A percentile compares a stretch with the other conserved stretches of the same genome.
Conservation (phyloP, 2,329 filamentous ascomycete genomes). For the Penicillium sp. region DNA sequence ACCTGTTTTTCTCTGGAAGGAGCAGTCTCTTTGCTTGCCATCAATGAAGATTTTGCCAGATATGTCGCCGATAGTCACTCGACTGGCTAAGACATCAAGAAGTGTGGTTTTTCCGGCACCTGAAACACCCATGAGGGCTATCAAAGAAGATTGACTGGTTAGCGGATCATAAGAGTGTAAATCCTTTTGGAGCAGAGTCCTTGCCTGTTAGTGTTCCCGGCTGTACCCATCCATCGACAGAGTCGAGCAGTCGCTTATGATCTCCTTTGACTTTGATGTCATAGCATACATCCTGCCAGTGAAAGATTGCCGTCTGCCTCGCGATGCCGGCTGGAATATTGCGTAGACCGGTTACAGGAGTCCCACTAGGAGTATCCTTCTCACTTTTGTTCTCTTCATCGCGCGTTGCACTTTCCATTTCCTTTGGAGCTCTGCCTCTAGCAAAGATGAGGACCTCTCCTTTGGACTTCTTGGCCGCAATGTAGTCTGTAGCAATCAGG, state of each 20-base stretch:
- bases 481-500: slow-evolving; percentile 26
- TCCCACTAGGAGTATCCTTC: no score
- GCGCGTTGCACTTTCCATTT: no score
- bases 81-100: slow-evolving; percentile 68
- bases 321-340: slow-evolving; percentile 34
- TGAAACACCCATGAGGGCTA: slow-evolving; percentile 54
- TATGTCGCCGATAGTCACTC: slow-evolving; percentile 65
- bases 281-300: slow-evolving; percentile 53
- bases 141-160: no score
- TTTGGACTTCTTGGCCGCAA: slow-evolving; percentile 28
- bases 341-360: no score
- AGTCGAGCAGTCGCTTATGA: slow-evolving; percentile 45
- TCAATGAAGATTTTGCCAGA: slow-evolving; percentile 62
- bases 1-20: slow-evolving; percentile 62
- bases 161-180: no score
- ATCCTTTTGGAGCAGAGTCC: no score
- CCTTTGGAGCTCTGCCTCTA: slow-evolving; percentile 15
- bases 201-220: slow-evolving; percentile 50
- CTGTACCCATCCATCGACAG: slow-evolving; percentile 50
- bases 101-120: slow-evolving; percentile 84
- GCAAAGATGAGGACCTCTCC: slow-evolving; percentile 32
- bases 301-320: slow-evolving; percentile 48
- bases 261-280: slow-evolving; percentile 50
- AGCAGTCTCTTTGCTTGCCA: slow-evolving; percentile 55
- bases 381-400: slow-evolving; percentile 44